phyloP scores from a whole-genome alignment of 1,284 basidiomycete genomes.

The Rhizoctonia solani region DNA sequence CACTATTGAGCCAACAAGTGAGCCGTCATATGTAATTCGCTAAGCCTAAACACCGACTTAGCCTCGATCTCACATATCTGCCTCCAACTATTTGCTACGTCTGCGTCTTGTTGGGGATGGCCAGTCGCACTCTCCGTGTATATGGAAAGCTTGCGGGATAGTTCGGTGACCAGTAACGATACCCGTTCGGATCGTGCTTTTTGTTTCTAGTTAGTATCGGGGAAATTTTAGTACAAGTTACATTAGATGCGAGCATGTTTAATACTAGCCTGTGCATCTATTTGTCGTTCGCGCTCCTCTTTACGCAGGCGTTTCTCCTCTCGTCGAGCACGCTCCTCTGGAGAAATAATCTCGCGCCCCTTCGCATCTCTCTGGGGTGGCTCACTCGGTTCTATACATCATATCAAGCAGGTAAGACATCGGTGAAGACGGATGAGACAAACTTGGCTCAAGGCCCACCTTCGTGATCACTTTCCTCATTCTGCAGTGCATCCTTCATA shows the following conservation, averaged over 20 bases:
- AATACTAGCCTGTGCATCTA: constrained; percentile 65
- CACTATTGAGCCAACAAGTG: too few species aligned
- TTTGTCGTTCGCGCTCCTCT: constrained; percentile 74
- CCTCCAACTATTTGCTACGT: constrained; percentile 70
- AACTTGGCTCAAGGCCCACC: constrained; percentile 34
- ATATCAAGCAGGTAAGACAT: neutral
- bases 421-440: neutral
- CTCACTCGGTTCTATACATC: constrained; percentile 42
- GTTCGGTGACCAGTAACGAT: constrained; percentile 78
- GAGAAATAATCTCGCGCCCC: constrained; percentile 70
- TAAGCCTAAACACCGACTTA: constrained; percentile 58
- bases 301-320: constrained; percentile 77
- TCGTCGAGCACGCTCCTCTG: constrained; percentile 80
- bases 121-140: constrained; percentile 89
- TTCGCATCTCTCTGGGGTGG: constrained; percentile 61
- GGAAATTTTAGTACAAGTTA: neutral
- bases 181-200: constrained; percentile 79
- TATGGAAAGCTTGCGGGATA: constrained; percentile 86
- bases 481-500: constrained; percentile 97
- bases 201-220: constrained; percentile 63
- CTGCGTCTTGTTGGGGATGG: constrained; percentile 61
- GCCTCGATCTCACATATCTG: constrained; percentile 83
- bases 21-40: too few species aligned
- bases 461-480: constrained; percentile 68
- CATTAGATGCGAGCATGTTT: constrained; percentile 2